phyloP scores from a whole-genome alignment of 2,329 filamentous ascomycete species.

The Aschersonia sp. region DNA sequence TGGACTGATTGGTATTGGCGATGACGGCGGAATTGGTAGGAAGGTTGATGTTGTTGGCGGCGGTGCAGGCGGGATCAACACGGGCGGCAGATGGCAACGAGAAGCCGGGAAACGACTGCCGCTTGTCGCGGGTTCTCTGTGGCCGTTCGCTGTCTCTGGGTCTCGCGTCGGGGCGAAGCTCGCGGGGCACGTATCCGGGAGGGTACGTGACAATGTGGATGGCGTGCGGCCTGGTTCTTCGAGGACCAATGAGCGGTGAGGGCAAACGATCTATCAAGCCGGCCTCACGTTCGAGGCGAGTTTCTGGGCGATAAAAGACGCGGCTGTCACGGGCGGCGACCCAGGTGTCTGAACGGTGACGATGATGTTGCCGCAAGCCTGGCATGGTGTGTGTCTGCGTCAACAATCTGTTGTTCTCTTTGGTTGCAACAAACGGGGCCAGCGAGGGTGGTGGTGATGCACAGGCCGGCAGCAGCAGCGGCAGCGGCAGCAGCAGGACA shows the following conservation, averaged over 20 bases:
- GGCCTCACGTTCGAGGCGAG: slow-evolving; percentile 1
- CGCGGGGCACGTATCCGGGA: slow-evolving; percentile 27
- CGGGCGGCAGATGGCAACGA: neutral
- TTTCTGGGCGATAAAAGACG: slow-evolving; percentile 5
- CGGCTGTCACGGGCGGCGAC: slow-evolving; percentile 1
- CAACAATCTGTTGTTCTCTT: neutral
- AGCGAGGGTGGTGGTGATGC: neutral
- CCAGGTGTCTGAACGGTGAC: slow-evolving; percentile 4
- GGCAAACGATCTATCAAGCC: slow-evolving; percentile 13
- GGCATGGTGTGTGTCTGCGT: slow-evolving; percentile 4
- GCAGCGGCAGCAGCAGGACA: no score
- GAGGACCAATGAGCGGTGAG: slow-evolving; percentile 22
- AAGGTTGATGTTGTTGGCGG: neutral
- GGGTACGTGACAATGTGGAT: slow-evolving; percentile 28
- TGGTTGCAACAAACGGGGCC: no score
- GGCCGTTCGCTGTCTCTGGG: neutral
- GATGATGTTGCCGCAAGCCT: slow-evolving; percentile 2
- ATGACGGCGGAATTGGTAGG: no score
- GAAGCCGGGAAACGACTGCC: slow-evolving; percentile 1
- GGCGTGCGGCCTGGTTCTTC: slow-evolving; percentile 23
- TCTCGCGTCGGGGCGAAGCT: slow-evolving; percentile 17
- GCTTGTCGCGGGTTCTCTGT: slow-evolving; percentile 1
- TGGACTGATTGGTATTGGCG: slow-evolving; percentile 5
- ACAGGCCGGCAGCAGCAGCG: neutral
- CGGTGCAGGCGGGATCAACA: neutral